These are phyloP conservation scores for Hymenoscyphus fructigenus DNA, from an alignment of 2,329 filamentous ascomycete genomes.

Conservation along the genomic window DNA sequence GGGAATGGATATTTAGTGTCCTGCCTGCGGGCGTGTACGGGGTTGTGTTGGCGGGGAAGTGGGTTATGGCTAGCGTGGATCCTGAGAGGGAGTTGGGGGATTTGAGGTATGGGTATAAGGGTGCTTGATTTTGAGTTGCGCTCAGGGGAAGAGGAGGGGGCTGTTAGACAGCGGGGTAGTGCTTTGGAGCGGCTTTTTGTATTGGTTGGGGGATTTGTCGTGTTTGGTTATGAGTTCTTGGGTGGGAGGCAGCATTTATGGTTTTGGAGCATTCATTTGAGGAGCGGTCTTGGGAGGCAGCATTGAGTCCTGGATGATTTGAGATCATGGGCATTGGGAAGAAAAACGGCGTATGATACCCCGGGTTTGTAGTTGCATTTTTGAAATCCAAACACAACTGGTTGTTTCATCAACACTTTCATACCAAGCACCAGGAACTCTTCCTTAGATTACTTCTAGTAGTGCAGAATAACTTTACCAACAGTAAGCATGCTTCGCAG, in stretches of 20 bases:
- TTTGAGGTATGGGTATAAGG: constrained; percentile 67
- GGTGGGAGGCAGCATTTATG: not conserved
- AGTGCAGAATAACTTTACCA: too few species aligned
- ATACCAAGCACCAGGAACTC: too few species aligned
- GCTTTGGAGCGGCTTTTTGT: not conserved
- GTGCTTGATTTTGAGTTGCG: constrained; percentile 46
- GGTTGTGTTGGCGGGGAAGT: constrained; percentile 60
- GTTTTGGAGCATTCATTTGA: not conserved
- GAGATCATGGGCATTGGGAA: constrained; percentile 1
- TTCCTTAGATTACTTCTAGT: too few species aligned
- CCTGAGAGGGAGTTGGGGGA: constrained; percentile 59
- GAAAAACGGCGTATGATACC: not conserved
- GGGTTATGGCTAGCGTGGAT: constrained; percentile 67
- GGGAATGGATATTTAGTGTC: constrained; percentile 46
- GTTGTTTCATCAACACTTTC: not conserved
- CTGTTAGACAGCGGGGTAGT: not conserved
- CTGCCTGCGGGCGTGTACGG: constrained; percentile 59
- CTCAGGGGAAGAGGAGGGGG: not conserved
- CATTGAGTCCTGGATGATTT: not conserved
- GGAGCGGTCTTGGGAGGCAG: not conserved
- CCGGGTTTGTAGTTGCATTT: not conserved
- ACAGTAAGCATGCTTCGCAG: too few species aligned
- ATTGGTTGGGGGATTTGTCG: not conserved
- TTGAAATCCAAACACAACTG: not conserved
- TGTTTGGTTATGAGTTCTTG: not conserved